Evolutionary conservation across 2,329 filamentous ascomycete species (phyloP).

Genomic region (Aspergillus ochraceus): DNA sequence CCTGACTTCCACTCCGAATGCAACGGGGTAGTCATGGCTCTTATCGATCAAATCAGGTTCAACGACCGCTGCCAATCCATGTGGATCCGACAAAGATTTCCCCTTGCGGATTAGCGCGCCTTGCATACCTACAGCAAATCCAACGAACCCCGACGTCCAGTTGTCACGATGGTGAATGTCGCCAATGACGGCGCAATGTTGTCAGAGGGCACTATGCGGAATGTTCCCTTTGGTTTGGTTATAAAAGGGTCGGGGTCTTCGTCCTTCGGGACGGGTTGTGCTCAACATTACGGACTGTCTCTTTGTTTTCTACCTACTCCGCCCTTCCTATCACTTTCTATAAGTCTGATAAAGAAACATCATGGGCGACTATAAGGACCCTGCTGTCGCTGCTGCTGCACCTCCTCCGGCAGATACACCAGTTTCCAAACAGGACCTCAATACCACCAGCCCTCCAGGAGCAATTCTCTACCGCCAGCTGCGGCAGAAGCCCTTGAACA

Average conservation of each 20-base stretch:
- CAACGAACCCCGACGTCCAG: background rate
- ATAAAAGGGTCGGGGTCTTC: background rate
- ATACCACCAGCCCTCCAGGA: background rate
- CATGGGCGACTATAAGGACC: background rate
- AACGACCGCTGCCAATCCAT: background rate
- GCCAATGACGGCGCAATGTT: background rate
- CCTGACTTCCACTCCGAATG: background rate
- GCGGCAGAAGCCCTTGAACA: slow-evolving; percentile 10
- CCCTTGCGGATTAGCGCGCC: background rate
- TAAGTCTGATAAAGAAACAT: background rate
- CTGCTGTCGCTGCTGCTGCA: background rate
- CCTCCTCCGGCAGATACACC: background rate
- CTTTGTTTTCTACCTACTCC: background rate
- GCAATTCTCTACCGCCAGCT: slow-evolving; percentile 17
- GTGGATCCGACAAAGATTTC: background rate
- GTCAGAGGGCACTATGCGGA: background rate
- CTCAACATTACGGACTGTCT: background rate
- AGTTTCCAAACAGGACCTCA: background rate
- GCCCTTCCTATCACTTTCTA: background rate
- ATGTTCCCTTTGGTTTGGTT: background rate
- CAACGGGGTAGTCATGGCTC: background rate
- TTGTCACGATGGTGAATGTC: background rate
- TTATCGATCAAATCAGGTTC: background rate
- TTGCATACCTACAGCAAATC: background rate
- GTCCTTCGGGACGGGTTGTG: background rate